These are phyloP conservation scores for Populus euphratica DNA, from an alignment of 345 rosid genomes.

Conservation along the genomic window DNA sequence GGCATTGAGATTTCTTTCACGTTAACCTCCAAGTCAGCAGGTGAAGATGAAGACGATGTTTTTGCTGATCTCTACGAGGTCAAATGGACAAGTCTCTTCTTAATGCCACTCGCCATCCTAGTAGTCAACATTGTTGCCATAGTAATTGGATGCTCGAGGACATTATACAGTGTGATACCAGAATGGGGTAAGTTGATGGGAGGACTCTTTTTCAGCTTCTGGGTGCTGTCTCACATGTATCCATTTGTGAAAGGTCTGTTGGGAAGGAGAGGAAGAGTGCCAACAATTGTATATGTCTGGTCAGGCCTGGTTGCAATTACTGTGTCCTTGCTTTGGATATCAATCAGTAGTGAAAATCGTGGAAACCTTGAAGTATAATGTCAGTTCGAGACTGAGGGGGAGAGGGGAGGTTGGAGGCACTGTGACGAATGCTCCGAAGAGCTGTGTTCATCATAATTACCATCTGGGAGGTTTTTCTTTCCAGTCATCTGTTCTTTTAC, in stretches of 20 bases:
- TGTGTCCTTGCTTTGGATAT: slow-evolving; percentile 67
- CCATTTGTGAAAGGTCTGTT: slow-evolving; percentile 78
- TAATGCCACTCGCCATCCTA: slow-evolving; percentile 78
- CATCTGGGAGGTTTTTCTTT: too few relatives aligned
- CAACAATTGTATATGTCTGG: slow-evolving; percentile 82
- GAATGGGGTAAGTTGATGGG: slow-evolving; percentile 86
- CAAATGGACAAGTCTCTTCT: slow-evolving; percentile 84
- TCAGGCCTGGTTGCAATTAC: slow-evolving; percentile 69
- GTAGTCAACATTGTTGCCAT: slow-evolving; percentile 61
- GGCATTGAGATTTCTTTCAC: slow-evolving; percentile 88
- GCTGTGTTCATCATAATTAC: too few relatives aligned
- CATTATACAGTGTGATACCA: slow-evolving; percentile 74
- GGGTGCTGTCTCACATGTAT: slow-evolving; percentile 88
- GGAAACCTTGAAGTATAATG: slow-evolving; percentile 4
- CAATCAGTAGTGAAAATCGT: slow-evolving; percentile 42
- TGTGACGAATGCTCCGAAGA: too few relatives aligned
- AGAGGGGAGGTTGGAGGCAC: not conserved
- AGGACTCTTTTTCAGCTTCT: slow-evolving; percentile 75
- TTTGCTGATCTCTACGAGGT: slow-evolving; percentile 78
- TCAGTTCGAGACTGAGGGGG: not conserved
- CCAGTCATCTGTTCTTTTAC: too few relatives aligned
- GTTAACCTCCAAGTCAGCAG: slow-evolving; percentile 59
- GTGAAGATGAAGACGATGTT: slow-evolving; percentile 68
- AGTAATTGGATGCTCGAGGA: slow-evolving; percentile 66
- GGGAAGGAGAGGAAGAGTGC: slow-evolving; percentile 84